Evolutionary conservation across 2,329 filamentous ascomycete genomes (phyloP).

Genomic region (Fusarium mundagurra): DNA sequence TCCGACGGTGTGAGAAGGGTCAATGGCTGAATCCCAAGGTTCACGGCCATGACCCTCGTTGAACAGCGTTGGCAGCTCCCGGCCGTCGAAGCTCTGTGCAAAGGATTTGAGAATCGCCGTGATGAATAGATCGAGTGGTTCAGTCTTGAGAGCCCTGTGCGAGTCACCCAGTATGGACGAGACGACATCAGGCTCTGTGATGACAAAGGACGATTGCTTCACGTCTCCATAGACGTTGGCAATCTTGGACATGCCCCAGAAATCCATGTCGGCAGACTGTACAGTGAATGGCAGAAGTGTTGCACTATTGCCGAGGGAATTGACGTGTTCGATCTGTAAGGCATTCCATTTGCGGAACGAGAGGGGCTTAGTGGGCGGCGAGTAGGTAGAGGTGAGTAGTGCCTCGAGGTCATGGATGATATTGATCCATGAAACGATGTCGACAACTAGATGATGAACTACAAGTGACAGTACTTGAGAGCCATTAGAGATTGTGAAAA

Average conservation of each 20-base stretch:
- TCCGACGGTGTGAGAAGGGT: constrained; percentile 54
- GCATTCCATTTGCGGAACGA: constrained; percentile 52
- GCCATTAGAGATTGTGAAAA: not conserved
- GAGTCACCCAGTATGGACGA: constrained; percentile 34
- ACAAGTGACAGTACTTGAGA: constrained; percentile 45
- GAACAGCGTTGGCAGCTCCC: constrained; percentile 50
- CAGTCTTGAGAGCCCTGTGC: constrained; percentile 47
- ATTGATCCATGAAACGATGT: constrained; percentile 58
- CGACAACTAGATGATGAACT: constrained; percentile 53
- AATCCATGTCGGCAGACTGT: constrained; percentile 13
- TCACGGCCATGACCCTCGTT: constrained; percentile 56
- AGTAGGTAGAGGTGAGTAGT: constrained; percentile 41
- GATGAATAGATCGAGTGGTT: constrained; percentile 52
- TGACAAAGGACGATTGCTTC: not conserved
- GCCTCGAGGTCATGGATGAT: constrained; percentile 56
- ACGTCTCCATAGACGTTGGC: constrained; percentile 21
- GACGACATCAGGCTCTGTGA: not conserved
- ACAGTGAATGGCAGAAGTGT: constrained; percentile 7
- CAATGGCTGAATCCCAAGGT: constrained; percentile 44
- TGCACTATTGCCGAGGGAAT: not conserved
- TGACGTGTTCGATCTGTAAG: constrained; percentile 48
- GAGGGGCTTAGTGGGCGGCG: constrained; percentile 35
- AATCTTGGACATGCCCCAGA: constrained; percentile 30
- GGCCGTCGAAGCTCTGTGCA: constrained; percentile 45
- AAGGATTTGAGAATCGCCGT: constrained; percentile 50